Base-by-base conservation (phyloP, 192 early-diverging fungal genomes). In the Linnemannia zychae region DNA sequence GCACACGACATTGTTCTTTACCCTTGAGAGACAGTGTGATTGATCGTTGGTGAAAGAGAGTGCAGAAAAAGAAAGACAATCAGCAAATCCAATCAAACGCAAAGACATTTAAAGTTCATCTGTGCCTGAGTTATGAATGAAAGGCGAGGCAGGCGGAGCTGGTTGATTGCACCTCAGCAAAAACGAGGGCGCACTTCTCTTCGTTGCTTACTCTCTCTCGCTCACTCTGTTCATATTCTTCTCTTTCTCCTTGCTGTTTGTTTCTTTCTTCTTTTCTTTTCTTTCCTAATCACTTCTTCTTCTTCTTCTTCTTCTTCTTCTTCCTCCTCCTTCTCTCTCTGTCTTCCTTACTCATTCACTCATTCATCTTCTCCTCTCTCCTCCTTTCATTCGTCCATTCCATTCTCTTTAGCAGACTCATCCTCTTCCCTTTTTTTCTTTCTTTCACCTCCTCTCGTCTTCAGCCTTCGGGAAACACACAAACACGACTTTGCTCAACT, bases 31-130 rank as follows among this genome's bases (percentile, higher is more conserved):
- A 44, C 40, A 44, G n/a, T n/a, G n/a, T n/a, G n/a, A 44, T 44
- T 44, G 40, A 44, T 44, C 40, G 40, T 44, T 44, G 4, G 9
- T 44, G 4, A 44, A 3, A 6, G 40, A 44, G 40, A 44, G 9
- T 52, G 50, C 50, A 52, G n/a, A n/a, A n/a, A n/a, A 16, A 57
- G 0, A 20, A 6, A 7, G 24, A 63, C 28, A 63, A 63, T 63
- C 57, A 13, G 57, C 57, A 31, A 33, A 31, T 37, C 73, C 57
- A 57, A 75, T 75, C 73, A 75, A 75, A 75, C 40, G 46, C 38
- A 75, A 75, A 75, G 60, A 75, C 53, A 65, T 28, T 24, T 63
- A 75, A 37, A 28, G 37, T 75, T 75, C 37, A n/a, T 65, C 33
- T n/a, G 28, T 63, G 57, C 57, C 57, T 63, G 57, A 57, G 53